A percentile compares a stretch with the other conserved stretches of the same genome.
Conservation (phyloP, 352 stramenopile species). For the Phytopythium chamaehyphon region DNA sequence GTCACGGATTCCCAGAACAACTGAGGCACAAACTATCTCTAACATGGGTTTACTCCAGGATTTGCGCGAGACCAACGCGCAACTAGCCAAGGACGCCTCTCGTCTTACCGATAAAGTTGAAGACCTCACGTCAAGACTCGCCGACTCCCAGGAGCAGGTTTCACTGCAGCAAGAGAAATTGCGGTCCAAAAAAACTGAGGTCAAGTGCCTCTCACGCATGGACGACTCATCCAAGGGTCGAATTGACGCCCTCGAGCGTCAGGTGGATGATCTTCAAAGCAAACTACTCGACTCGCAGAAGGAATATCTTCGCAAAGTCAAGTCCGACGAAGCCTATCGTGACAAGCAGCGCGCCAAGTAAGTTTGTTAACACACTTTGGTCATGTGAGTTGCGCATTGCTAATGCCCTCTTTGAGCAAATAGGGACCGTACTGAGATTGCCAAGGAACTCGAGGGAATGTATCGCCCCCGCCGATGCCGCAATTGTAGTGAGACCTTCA, state of each 20-base stretch:
- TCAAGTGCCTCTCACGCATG: constrained; percentile 72
- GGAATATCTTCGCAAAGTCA: constrained; percentile 77
- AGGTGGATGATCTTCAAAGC: constrained; percentile 63
- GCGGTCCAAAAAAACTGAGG: constrained; percentile 71
- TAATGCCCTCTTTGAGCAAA: not conserved
- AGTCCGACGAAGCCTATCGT: constrained; percentile 60
- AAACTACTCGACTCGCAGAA: constrained; percentile 77
- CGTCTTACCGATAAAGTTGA: constrained; percentile 43
- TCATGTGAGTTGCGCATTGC: not conserved
- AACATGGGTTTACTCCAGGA: constrained; percentile 16
- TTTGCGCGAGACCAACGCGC: constrained; percentile 55
- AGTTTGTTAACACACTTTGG: not conserved
- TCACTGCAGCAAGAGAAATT: constrained; percentile 62
- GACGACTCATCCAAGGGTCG: constrained; percentile 74
- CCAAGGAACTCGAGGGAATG: constrained; percentile 66
- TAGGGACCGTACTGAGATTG: constrained; percentile 60
- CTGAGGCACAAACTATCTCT: too few relatives aligned
- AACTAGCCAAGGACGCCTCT: constrained; percentile 62
- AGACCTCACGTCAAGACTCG: constrained; percentile 42
- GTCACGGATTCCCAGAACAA: too few relatives aligned
- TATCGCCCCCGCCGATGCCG: constrained; percentile 76
- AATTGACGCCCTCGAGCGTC: constrained; percentile 71
- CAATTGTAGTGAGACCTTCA: constrained; percentile 82
- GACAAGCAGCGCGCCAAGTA: constrained; percentile 63
- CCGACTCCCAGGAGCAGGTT: constrained; percentile 49